Conservation (phyloP, 331 rosid species). For the Telfairia occidentalis region DNA sequence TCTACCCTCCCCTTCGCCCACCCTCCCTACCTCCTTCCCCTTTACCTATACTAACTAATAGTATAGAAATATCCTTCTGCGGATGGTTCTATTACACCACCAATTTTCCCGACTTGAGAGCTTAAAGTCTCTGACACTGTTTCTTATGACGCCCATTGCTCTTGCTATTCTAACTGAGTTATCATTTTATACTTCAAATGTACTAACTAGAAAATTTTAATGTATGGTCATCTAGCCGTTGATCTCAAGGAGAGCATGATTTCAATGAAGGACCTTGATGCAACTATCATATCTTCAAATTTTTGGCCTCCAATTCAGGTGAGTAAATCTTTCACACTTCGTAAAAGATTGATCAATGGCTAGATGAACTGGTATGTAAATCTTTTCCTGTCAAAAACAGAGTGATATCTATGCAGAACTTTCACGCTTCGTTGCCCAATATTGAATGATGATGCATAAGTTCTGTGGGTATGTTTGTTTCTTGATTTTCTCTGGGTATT, state of each 20-base stretch:
- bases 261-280: slow-evolving; percentile 61
- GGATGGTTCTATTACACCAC: background rate
- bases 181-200: slow-evolving; percentile 6
- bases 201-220: slow-evolving; percentile 13
- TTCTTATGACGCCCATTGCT: background rate
- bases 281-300: slow-evolving; percentile 78
- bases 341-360: too few relatives aligned
- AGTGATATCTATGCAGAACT: background rate
- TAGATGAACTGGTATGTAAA: slow-evolving; percentile 40
- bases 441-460: background rate
- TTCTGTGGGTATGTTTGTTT: background rate
- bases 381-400: background rate
- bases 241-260: slow-evolving; percentile 30
- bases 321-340: background rate
- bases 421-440: background rate
- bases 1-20: too few relatives aligned
- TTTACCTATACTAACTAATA: background rate
- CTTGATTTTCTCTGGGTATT: background rate
- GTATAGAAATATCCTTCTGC: background rate
- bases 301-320: slow-evolving; percentile 99
- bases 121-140: background rate
- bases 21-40: background rate
- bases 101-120: background rate
- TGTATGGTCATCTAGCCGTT: slow-evolving; percentile 27
- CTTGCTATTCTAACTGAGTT: slow-evolving; percentile 2